Base-by-base conservation (phyloP, 805 yeast species). In the Lipomyces yamanashiensis region DNA sequence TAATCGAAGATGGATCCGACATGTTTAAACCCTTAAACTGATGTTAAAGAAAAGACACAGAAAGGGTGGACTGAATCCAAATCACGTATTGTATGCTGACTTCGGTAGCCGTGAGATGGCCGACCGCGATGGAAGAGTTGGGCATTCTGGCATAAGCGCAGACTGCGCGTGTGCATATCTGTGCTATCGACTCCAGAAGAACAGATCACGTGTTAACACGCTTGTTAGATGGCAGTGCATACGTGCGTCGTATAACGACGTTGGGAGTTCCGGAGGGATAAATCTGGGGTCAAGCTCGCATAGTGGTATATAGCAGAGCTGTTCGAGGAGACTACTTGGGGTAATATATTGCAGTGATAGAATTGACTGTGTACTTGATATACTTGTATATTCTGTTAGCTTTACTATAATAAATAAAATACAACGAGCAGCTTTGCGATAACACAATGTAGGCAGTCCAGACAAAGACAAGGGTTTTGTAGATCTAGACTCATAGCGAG, bases 1-100 rank as follows among this genome's bases (percentile, higher is more conserved):
- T 64, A 37, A 64, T 64, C 21, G 54, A 40, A 19, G 68, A 64
- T 0, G 68, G 68, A 58, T 64, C 62, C 23, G 66, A 62, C 68
- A 64, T 64, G 33, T 17, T 55, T 12, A 28, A 21, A 7, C n/a
- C 19, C 7, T 43, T 34, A 19, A n/a, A 37, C 7, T 15, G 19
- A 10, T 44, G 19, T 7, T 15, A 15, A 39, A 39, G 33, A 23
- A 53, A 13, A 10, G 44, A n/a, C 23, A 34, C 28, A 3, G 28
- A 49, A n/a, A 10, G 5, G 33, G 45, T 9, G 21, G 55, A 51
- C 23, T 33, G 39, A 21, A 37, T 51, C 8, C 34, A 19, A 34
- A 40, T 28, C 39, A 21, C 51, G 28, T 28, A 28, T 28, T 28
- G 5, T 28, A 28, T 43, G 58, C 58, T 54, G 58, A 54, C 50